Base-by-base conservation (phyloP, 106 monocot genomes). In the Xerophyta viscosa region DNA sequence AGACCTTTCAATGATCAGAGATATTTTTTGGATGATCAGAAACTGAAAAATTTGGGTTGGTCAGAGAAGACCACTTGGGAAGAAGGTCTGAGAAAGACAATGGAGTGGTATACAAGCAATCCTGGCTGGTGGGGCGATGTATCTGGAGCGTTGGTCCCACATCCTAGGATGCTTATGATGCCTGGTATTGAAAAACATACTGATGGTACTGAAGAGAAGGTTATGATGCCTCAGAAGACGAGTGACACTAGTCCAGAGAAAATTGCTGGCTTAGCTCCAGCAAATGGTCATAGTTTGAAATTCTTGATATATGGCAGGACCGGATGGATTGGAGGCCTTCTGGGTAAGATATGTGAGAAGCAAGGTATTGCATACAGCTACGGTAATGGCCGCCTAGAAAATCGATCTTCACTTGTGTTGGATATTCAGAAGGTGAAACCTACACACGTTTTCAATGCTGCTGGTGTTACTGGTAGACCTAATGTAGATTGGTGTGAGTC, bases 311-410 rank as follows among this genome's bases (percentile, higher is more conserved):
- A 78, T 37, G 78, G 78, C 26, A 49, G 58, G 58, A 78, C 78
- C 30, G 79, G 79, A 30, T 79, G 79, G 79, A 79, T 79, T 29
- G 79, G 79, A 2, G 79, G 79, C 0, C 69, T 79, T 50, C 79
- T 79, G 31, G 73, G 73, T 13, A 56, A 73, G n/a, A 73, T 79
- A 44, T 73, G 73, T 20, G 59, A 61, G 52, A 79, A 79, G 43
- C 64, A 79, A 28, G 64, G 58, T 1, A 79, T 79, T 39, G 33
- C 68, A 8, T 79, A 41, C 20, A 59, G 69, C 41, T 79, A 79
- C 45, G 79, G 68, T 0, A 73, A 56, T 43, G 79, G 68, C 24
- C 67, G 79, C 6, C 47, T 79, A 8, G 65, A 79, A 52, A 54
- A 73, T 24, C 73, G 79, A 3, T 63, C 73, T 20, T 41, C 45